Base-by-base conservation (phyloP, 345 rosid species). In the Trapa bicornis region DNA sequence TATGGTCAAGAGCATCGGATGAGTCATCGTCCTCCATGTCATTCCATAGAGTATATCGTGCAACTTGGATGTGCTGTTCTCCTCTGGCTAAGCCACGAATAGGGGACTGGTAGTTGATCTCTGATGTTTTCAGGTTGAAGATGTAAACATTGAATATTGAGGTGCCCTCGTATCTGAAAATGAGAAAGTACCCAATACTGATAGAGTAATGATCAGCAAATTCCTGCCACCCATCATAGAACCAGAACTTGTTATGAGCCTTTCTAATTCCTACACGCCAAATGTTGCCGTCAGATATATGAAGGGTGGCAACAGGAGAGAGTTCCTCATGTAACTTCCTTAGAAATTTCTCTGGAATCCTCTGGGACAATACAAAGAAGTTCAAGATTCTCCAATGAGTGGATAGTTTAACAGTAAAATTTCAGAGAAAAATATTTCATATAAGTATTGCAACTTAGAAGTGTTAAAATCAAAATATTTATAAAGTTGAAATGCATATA, bases 221-320 rank as follows among this genome's bases (percentile, higher is more conserved):
- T 4, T 81, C 70, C 47, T 76, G 73, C 83, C 83, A 83, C 37
- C 80, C 83, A 61, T 68, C 70, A 36, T 83, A 75, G 63, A 83
- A 77, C 81, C 80, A 84, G 60, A 79, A 64, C 9, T 66, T 62
- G 68, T 63, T 63, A n/a, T 58, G 70, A 1, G 35, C 50, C 58
- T 62, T 80, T 47, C 68, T 68, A 41, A 84, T 57, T 16, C 81
- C 78, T 10, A 81, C 73, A 22, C 33, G 69, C 82, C 82, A 80
- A 48, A 38, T 71, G 43, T 37, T 64, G 48, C 88, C 85, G 45
- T 75, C 64, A 11, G 82, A 78, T 29, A 54, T 52, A 9, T 39
- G 69, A 13, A 84, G 60, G 9, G 67, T 76, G 3, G 73, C 80
- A 43, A 70, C 73, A 70, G 67, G 50, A 53, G 84, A 63, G 17